phyloP scores from a whole-genome alignment of 495 filamentous ascomycete species.

The Aspergillus ellipticus region DNA sequence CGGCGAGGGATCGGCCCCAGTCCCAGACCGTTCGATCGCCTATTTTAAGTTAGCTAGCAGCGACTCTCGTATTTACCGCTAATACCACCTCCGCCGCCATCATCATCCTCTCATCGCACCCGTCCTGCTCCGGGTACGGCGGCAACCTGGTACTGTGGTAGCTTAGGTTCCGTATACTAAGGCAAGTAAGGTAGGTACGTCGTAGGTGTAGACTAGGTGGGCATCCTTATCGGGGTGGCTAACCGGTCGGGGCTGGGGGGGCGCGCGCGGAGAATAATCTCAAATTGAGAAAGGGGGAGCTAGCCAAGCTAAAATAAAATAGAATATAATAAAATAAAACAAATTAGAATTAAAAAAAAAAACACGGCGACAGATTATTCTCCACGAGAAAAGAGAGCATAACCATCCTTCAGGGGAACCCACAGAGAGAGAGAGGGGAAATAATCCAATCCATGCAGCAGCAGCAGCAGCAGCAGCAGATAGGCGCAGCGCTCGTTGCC shows the following conservation, averaged over 20 bases:
- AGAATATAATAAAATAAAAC: neutral
- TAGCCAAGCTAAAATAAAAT: neutral
- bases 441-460: neutral
- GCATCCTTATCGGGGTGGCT: constrained; percentile 8
- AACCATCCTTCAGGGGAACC: neutral
- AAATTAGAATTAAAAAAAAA: neutral
- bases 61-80: constrained; percentile 8
- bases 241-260: too few relatives aligned
- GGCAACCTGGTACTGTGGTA: constrained; percentile 10
- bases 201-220: neutral
- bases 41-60: constrained; percentile 23
- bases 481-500: neutral
- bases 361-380: neutral
- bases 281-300: too few relatives aligned
- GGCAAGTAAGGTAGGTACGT: neutral
- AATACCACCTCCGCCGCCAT: constrained; percentile 3
- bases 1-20: constrained; percentile 21
- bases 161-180: neutral
- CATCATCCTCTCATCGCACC: constrained; percentile 7
- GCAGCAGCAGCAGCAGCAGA: neutral
- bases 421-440: neutral
- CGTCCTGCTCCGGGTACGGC: constrained; percentile 17
- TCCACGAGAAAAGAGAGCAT: neutral
- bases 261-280: neutral
- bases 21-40: constrained; percentile 30